phyloP scores from a whole-genome alignment of 495 filamentous ascomycete species.

The Trichoderma orchidacearum region DNA sequence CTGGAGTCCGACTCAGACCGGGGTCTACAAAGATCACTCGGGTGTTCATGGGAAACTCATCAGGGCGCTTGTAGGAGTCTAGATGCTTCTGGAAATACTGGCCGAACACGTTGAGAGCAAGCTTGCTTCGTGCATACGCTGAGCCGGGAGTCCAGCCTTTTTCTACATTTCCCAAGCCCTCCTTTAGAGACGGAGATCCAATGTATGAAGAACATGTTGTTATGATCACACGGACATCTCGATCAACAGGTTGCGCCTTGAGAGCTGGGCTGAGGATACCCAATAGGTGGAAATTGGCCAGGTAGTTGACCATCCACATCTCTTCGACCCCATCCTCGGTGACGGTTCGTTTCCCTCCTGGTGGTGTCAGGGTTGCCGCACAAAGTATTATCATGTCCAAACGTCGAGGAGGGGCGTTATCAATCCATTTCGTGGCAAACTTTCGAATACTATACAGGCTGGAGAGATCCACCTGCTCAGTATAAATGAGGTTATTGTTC shows the following conservation, averaged over 20 bases:
- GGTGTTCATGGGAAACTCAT: conserved; percentile 65
- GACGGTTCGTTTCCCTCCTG: conserved; percentile 31
- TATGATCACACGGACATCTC: conserved; percentile 81
- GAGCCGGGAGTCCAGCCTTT: conserved; percentile 34
- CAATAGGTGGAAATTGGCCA: conserved; percentile 89
- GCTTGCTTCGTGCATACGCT: conserved; percentile 75
- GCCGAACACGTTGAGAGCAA: conserved; percentile 79
- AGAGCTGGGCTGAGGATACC: conserved; percentile 81
- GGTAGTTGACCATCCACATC: conserved; percentile 89
- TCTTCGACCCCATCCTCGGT: conserved; percentile 72
- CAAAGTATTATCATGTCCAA: conserved; percentile 88
- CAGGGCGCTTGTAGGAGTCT: conserved; percentile 65
- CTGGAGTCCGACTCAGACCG: conserved; percentile 69
- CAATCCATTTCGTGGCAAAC: conserved; percentile 98
- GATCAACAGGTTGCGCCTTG: conserved; percentile 78
- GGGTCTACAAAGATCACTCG: conserved; percentile 78
- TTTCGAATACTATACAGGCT: conserved; percentile 76
- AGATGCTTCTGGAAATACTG: conserved; percentile 82
- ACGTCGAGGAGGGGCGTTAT: conserved; percentile 83
- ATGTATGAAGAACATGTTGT: conserved; percentile 81
- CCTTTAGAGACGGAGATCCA: conserved; percentile 45
- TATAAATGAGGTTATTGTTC: conserved; percentile 83
- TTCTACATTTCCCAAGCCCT: conserved; percentile 17
- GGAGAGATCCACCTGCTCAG: conserved; percentile 83
- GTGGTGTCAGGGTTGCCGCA: conserved; percentile 59